phyloP scores from a whole-genome alignment of 2,329 filamentous ascomycete species.

The Sarocladiaceae sp. region DNA sequence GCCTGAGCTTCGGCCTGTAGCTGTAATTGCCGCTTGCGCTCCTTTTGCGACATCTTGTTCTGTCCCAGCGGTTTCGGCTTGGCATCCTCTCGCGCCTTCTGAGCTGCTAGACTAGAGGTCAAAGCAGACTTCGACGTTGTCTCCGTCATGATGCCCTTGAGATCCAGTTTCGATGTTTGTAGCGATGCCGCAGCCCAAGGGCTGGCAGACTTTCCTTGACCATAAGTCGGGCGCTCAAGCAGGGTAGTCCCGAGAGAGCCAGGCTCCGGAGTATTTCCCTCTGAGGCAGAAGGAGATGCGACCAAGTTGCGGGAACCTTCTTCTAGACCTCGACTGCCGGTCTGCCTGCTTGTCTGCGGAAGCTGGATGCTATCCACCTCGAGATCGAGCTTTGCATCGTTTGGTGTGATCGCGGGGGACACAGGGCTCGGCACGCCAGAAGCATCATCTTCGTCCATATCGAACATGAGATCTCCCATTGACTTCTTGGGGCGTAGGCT shows the following conservation, averaged over 20 bases:
- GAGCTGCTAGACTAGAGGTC: constrained; percentile 47
- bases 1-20: constrained; percentile 47
- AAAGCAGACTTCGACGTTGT: constrained; percentile 46
- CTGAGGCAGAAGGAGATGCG: neutral
- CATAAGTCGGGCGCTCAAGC: neutral
- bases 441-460: constrained; percentile 76
- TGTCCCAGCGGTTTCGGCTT: constrained; percentile 29
- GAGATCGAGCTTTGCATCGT: constrained; percentile 14
- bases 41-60: constrained; percentile 79
- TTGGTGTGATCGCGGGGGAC: constrained; percentile 11
- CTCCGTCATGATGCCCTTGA: constrained; percentile 69
- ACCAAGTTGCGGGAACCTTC: neutral
- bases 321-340: constrained; percentile 18
- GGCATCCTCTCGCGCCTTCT: constrained; percentile 34
- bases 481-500: constrained; percentile 62
- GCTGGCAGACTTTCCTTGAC: constrained; percentile 19
- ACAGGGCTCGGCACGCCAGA: constrained; percentile 13
- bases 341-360: constrained; percentile 23
- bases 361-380: constrained; percentile 23
- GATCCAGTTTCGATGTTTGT: constrained; percentile 58
- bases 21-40: constrained; percentile 78
- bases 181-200: constrained; percentile 48
- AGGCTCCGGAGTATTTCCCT: constrained; percentile 7
- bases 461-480: constrained; percentile 75
- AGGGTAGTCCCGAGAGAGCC: neutral